A percentile compares a stretch with the other conserved stretches of the same genome.
Evolutionary conservation across 2,329 filamentous ascomycete genomes (phyloP).

Genomic region (Fonsecaea erecta): DNA sequence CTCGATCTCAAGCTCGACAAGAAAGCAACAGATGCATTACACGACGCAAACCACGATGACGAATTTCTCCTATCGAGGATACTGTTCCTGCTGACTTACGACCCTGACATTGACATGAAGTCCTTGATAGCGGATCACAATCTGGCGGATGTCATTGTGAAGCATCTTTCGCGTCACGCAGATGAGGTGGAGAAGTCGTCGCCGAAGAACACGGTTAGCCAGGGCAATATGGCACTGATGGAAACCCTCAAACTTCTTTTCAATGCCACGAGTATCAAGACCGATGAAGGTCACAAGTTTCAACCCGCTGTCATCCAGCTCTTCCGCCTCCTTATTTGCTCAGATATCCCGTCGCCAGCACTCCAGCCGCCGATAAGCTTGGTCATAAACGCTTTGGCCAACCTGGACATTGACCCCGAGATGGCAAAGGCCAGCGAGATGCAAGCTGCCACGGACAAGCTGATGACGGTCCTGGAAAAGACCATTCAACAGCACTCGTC

Average conservation of each 20-base stretch:
- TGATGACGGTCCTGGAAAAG: slow-evolving; percentile 72
- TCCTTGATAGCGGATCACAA: slow-evolving; percentile 68
- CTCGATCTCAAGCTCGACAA: slow-evolving; percentile 70
- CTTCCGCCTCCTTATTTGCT: slow-evolving; percentile 68
- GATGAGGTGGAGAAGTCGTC: slow-evolving; percentile 50
- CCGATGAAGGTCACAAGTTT: slow-evolving; percentile 66
- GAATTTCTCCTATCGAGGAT: slow-evolving; percentile 84
- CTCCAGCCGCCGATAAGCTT: slow-evolving; percentile 73
- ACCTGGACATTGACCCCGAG: slow-evolving; percentile 67
- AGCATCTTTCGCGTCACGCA: slow-evolving; percentile 73
- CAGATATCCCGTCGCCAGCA: slow-evolving; percentile 65
- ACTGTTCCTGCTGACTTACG: slow-evolving; percentile 79
- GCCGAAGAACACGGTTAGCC: slow-evolving; percentile 57
- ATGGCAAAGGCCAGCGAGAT: slow-evolving; percentile 62
- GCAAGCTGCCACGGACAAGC: slow-evolving; percentile 63
- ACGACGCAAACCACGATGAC: slow-evolving; percentile 75
- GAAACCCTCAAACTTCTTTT: slow-evolving; percentile 89
- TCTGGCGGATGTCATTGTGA: slow-evolving; percentile 69
- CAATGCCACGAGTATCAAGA: slow-evolving; percentile 79
- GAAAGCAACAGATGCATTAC: slow-evolving; percentile 72
- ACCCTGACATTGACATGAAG: slow-evolving; percentile 69
- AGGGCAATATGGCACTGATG: slow-evolving; percentile 64
- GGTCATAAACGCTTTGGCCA: slow-evolving; percentile 79
- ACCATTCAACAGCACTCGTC: slow-evolving; percentile 68
- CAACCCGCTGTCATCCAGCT: slow-evolving; percentile 71